These are phyloP conservation scores for Plectosphaerella plurivora DNA, from an alignment of 2,329 filamentous ascomycete species.

Conservation along the genomic window DNA sequence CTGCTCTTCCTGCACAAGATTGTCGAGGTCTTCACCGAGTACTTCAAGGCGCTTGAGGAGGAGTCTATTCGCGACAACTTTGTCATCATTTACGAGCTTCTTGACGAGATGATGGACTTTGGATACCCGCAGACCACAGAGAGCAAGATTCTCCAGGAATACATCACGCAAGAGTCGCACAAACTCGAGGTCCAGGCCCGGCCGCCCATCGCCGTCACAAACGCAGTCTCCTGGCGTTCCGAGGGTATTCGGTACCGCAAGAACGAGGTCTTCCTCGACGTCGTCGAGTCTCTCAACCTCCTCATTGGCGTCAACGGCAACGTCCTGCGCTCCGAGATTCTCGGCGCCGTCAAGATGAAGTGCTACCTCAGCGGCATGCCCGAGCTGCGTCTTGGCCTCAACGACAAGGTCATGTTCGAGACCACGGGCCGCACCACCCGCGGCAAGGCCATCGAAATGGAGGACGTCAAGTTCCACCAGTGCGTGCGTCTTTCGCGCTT, in stretches of 20 bases:
- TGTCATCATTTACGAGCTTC: conserved; percentile 95
- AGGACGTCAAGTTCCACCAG: conserved; percentile 99
- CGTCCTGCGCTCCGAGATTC: conserved; percentile 90
- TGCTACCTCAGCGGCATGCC: conserved; percentile 99
- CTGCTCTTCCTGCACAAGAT: conserved; percentile 97
- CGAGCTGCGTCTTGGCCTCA: conserved; percentile 86
- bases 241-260: conserved; percentile 98
- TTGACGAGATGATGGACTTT: conserved; percentile 99
- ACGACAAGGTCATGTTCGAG: conserved; percentile 99
- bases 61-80: conserved; percentile 99
- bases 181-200: conserved; percentile 96
- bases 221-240: conserved; percentile 95
- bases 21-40: conserved; percentile 98
- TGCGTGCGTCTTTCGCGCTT: conserved; percentile 94
- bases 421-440: conserved; percentile 89
- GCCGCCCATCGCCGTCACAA: conserved; percentile 95
- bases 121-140: conserved; percentile 98
- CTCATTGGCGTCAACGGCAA: conserved; percentile 93
- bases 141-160: conserved; percentile 97
- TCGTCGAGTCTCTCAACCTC: conserved; percentile 93
- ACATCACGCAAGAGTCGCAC: conserved; percentile 98
- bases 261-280: conserved; percentile 98
- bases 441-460: conserved; percentile 98
- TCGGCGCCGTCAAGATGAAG: conserved; percentile 99
- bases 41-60: conserved; percentile 98